Evolutionary conservation across 495 filamentous ascomycete genomes (phyloP).

Genomic region (Echria macrotheca): DNA sequence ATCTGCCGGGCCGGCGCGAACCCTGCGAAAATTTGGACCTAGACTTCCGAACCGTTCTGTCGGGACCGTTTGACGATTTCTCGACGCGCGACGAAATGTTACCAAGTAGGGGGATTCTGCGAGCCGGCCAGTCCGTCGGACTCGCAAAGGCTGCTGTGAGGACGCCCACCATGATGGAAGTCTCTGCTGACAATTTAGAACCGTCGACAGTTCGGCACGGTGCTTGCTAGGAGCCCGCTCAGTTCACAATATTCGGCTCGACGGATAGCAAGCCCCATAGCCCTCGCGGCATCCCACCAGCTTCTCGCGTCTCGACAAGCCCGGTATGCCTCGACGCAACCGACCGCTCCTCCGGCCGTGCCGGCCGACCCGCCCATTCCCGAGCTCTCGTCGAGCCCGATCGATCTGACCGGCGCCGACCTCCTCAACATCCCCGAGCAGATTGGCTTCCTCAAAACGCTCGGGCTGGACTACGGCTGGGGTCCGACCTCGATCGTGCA

Average conservation of each 20-base stretch:
- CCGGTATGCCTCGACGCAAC: conserved; percentile 32
- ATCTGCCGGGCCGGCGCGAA: conserved; percentile 8
- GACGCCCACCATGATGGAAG: too few relatives aligned
- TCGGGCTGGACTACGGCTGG: conserved; percentile 83
- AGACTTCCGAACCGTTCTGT: too few relatives aligned
- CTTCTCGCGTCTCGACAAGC: conserved; percentile 17
- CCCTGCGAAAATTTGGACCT: conserved; percentile 16
- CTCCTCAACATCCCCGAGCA: conserved; percentile 56
- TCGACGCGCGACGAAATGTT: conserved; percentile 39
- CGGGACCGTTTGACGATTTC: background rate
- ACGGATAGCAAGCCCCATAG: conserved; percentile 19
- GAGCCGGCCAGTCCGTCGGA: conserved; percentile 35
- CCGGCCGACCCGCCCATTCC: too few relatives aligned
- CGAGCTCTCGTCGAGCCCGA: conserved; percentile 9
- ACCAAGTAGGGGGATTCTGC: conserved; percentile 47
- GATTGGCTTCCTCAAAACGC: conserved; percentile 74
- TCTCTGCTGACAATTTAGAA: too few relatives aligned
- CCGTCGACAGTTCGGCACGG: too few relatives aligned
- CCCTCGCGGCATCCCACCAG: conserved; percentile 13
- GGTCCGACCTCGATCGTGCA: conserved; percentile 67
- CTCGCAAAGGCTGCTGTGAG: conserved; percentile 29
- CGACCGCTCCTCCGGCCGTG: conserved; percentile 1
- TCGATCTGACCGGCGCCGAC: conserved; percentile 38
- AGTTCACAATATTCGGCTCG: background rate
- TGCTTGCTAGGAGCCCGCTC: too few relatives aligned